Base-by-base conservation (phyloP, 257 asterid genomes). In the Linderniella brevidens region DNA sequence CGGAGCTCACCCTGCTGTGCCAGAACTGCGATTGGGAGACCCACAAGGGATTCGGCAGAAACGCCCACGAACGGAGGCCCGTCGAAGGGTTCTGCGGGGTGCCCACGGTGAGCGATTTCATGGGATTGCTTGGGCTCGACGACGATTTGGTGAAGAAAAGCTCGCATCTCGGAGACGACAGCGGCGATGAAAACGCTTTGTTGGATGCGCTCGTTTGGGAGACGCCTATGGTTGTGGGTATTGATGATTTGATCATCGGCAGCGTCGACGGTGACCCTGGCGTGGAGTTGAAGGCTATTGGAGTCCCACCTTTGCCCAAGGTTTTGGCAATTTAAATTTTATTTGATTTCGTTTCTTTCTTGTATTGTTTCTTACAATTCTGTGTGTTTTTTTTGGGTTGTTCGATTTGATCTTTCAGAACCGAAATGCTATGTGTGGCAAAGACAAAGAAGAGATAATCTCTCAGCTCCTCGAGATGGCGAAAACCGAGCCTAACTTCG, bases 301-400 rank as follows among this genome's bases (percentile, higher is more conserved):
- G 88, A 0, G 88, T 90, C 19, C 96, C 98, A 56, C 92, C 96
- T 53, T 68, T 90, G 48, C 99, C 99, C 14, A 90, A 90, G 99
- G 98, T 87, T 51, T 35, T 54, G 3, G 15, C 9, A 39, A 10
- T 39, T 9, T 39, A 39, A 10, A 3, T 13, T 10, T 39, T 39
- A 2, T 39, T 10, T 39, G 4, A 9, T 10, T 13, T 9, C 9
- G 3, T 39, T 10, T 39, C 13, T 10, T 39, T 10, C 9, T 11
- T 39, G 9, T 39, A 9, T 39, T 9, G 43, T 13, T 39, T 39
- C 9, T 39, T 13, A 13, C 13, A 2, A 10, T 39, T 10, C 15
- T 39, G 43, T 1, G 15, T 10, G 40, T 11, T 37, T 37, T 6
- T 37, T 8, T 37, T 39, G 3, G 15, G 15, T 11, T 13, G 43